A percentile compares a stretch with the other conserved stretches of the same genome.
Evolutionary conservation across 2,329 filamentous ascomycete genomes (phyloP).

Genomic region (Sporothrix luriei): DNA sequence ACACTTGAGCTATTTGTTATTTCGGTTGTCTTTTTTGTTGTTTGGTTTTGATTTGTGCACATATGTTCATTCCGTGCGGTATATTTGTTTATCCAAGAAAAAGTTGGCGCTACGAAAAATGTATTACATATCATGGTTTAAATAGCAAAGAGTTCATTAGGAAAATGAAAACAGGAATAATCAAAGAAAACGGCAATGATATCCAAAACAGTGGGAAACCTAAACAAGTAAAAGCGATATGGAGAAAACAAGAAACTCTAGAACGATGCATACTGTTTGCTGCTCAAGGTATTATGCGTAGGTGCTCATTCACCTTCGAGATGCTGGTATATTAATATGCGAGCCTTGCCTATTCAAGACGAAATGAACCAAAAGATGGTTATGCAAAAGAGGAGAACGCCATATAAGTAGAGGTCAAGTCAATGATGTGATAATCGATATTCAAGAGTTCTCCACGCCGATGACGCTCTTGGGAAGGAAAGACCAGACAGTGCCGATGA

Average conservation of each 20-base stretch:
- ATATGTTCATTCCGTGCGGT: not conserved
- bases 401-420: too few species aligned
- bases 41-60: not conserved
- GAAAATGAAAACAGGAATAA: not conserved
- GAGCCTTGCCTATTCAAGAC: slow-evolving; percentile 1
- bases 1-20: not conserved
- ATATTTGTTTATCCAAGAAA: slow-evolving; percentile 5
- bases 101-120: slow-evolving; percentile 17
- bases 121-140: not conserved
- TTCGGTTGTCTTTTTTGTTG: not conserved
- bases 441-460: slow-evolving; percentile 50
- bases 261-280: slow-evolving; percentile 21
- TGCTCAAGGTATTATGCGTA: slow-evolving; percentile 9
- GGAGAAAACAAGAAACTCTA: not conserved
- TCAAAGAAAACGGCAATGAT: slow-evolving; percentile 9
- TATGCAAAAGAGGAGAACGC: not conserved
- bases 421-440: not conserved
- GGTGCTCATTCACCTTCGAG: not conserved
- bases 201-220: not conserved
- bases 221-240: not conserved
- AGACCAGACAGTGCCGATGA: slow-evolving; percentile 81
- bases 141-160: not conserved
- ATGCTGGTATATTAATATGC: slow-evolving; percentile 28
- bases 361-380: not conserved
- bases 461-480: slow-evolving; percentile 79